Conservation (phyloP, 495 filamentous ascomycete species). For the Penicillium coffeae region DNA sequence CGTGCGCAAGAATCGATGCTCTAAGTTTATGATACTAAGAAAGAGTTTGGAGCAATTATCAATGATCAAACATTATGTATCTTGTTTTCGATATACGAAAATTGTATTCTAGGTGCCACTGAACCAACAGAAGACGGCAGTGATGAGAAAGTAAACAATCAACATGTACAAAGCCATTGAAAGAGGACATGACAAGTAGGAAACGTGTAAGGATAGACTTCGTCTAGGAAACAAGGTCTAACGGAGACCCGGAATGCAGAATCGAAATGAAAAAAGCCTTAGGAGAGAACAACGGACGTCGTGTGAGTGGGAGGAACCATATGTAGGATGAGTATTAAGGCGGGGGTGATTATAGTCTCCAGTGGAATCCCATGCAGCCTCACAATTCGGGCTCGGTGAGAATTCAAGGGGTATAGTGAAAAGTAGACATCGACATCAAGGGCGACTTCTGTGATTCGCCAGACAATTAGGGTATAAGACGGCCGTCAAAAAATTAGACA, state of each 20-base stretch:
- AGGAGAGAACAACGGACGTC: neutral
- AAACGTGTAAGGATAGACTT: slow-evolving; percentile 8
- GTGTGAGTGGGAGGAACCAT: neutral
- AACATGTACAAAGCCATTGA: neutral
- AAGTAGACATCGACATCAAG: slow-evolving; percentile 16
- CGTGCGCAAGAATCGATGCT: too few relatives aligned
- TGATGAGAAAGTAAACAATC: neutral
- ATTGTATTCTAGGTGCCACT: too few relatives aligned
- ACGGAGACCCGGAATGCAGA: neutral
- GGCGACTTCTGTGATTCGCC: slow-evolving; percentile 7
- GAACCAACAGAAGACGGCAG: too few relatives aligned
- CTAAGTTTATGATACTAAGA: too few relatives aligned
- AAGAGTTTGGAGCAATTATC: too few relatives aligned
- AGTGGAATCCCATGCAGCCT: neutral
- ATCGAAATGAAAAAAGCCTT: neutral
- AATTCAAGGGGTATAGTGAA: slow-evolving; percentile 18
- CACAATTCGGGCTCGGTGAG: slow-evolving; percentile 7
- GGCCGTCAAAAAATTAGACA: slow-evolving; percentile 12
- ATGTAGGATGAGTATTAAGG: neutral
- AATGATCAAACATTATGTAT: too few relatives aligned
- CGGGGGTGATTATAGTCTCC: neutral
- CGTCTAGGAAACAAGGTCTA: slow-evolving; percentile 1
- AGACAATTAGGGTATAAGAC: slow-evolving; percentile 27
- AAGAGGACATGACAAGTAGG: neutral
- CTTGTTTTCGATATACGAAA: too few relatives aligned